These are phyloP conservation scores for Huntiella abstrusa DNA, from an alignment of 2,329 filamentous ascomycete genomes.

Conservation along the genomic window DNA sequence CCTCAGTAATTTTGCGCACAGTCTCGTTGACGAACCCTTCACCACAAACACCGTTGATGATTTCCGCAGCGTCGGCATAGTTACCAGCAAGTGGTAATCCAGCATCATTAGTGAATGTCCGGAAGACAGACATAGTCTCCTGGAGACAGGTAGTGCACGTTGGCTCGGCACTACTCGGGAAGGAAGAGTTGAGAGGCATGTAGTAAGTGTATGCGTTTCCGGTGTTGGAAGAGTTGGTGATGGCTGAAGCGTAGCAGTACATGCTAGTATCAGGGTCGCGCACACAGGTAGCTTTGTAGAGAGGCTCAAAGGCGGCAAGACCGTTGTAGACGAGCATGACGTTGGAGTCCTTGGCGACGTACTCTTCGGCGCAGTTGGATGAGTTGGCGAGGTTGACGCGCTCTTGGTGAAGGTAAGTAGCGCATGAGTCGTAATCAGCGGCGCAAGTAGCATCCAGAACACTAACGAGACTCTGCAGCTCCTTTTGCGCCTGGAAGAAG, in stretches of 20 bases:
- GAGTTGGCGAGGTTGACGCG: conserved; percentile 44
- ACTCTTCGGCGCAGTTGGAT: conserved; percentile 55
- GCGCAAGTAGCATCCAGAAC: conserved; percentile 64
- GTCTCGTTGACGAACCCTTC: conserved; percentile 36
- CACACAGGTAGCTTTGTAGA: conserved; percentile 69
- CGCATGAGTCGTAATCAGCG: conserved; percentile 47
- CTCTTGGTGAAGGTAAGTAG: conserved; percentile 40
- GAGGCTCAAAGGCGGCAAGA: conserved; percentile 54
- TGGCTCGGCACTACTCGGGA: conserved; percentile 50
- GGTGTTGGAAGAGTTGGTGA: conserved; percentile 53
- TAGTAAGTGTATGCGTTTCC: conserved; percentile 71
- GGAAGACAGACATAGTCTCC: conserved; percentile 67
- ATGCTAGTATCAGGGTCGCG: conserved; percentile 43
- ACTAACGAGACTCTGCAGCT: conserved; percentile 51
- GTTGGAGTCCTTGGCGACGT: conserved; percentile 42
- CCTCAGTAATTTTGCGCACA: conserved; percentile 18
- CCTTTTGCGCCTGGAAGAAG: conserved; percentile 65
- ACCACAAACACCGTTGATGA: conserved; percentile 51
- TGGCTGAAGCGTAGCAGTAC: conserved; percentile 71
- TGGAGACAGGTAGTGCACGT: conserved; percentile 59
- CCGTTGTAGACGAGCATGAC: conserved; percentile 60
- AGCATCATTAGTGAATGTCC: conserved; percentile 45
- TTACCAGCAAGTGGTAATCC: conserved; percentile 46
- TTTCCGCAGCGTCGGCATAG: conserved; percentile 52
- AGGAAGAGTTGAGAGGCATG: conserved; percentile 54